Evolutionary conservation across 139 green algal species (phyloP), one percentile per base, ranked within the genome.

Genomic region (Helicosporidium sp.): DNA sequence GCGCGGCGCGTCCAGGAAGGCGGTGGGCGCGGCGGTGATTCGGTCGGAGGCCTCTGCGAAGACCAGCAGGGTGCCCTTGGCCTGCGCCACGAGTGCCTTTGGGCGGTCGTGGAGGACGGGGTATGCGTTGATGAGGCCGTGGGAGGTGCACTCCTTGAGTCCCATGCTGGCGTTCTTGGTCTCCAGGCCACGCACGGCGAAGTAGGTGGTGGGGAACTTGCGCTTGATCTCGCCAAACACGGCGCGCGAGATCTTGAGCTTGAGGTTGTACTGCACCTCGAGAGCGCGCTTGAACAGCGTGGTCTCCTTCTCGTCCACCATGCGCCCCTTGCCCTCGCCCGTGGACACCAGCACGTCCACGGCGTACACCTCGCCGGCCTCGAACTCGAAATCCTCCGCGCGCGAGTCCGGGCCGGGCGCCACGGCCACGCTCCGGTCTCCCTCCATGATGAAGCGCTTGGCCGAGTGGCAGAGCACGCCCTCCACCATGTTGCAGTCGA

Each of bases 381-480:
- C 81, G 68, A 98, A 95, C 62, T 92, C 77, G 0, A 36, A 52
- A 22, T 95, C 84, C 41, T 96, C 88, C 23, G 86, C 79, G 36
- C 49, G 48, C 2, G 82, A 62, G n/a, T 46, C 62, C 22, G 77
- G 66, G 54, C 73, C 76, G 70, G 86, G 93, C 7, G 95, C 67
- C 40, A 97, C 69, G 33, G 82, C 85, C 70, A 95, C 95, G 72
- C 91, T 91, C 41, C 74, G 88, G 59, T 98, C 88, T n/a, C n/a
- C n/a, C n/a, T n/a, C n/a, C 31, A 98, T 94, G 19, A 95, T 64
- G 54, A 92, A 96, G 51, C 83, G 83, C 69, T 92, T 94, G 78
- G 95, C 84, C 60, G 94, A 58, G 65, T 96, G 84, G 26, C 48
- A 63, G 24, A 87, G 50, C 20, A 98, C 89, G n/a, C 85, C 88